These are phyloP conservation scores for Hypoxylon trugodes DNA, from an alignment of 495 filamentous ascomycete species.

Conservation along the genomic window DNA sequence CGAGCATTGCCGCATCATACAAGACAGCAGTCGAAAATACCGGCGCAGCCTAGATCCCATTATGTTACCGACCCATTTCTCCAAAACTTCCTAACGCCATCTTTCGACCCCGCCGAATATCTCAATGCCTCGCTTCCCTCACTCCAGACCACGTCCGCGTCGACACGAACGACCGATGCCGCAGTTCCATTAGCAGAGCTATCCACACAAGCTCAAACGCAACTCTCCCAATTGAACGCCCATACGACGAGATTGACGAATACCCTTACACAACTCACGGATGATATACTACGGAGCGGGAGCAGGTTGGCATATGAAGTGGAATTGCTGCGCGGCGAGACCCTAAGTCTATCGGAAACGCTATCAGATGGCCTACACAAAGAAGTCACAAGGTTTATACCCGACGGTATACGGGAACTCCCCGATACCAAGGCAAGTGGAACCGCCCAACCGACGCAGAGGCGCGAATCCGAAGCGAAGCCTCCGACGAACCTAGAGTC, in stretches of 20 bases:
- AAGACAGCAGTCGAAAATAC: slow-evolving; percentile 42
- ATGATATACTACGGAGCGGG: slow-evolving; percentile 90
- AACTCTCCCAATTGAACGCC: slow-evolving; percentile 85
- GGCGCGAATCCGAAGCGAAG: slow-evolving; percentile 37
- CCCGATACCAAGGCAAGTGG: slow-evolving; percentile 22
- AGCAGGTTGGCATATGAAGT: slow-evolving; percentile 93
- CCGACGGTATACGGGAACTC: slow-evolving; percentile 53
- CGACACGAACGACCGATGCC: slow-evolving; percentile 40
- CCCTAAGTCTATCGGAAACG: slow-evolving; percentile 76
- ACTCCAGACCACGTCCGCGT: slow-evolving; percentile 53
- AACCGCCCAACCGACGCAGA: slow-evolving; percentile 26
- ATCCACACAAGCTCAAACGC: slow-evolving; percentile 80
- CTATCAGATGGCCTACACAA: slow-evolving; percentile 74
- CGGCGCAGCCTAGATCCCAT: slow-evolving; percentile 54
- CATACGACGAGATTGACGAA: slow-evolving; percentile 86
- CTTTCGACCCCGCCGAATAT: slow-evolving; percentile 83
- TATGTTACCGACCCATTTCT: slow-evolving; percentile 69
- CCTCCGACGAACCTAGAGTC: slow-evolving; percentile 16
- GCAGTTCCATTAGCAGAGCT: slow-evolving; percentile 77
- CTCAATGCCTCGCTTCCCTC: slow-evolving; percentile 79
- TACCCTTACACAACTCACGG: slow-evolving; percentile 85
- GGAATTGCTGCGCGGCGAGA: slow-evolving; percentile 88
- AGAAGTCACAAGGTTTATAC: slow-evolving; percentile 75
- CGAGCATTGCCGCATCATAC: slow-evolving; percentile 33
- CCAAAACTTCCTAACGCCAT: slow-evolving; percentile 72